Evolutionary conservation across 108 stramenopile genomes (phyloP), one percentile per base, ranked within the genome.

Genomic region (Pseudonitzschia multiseries): DNA sequence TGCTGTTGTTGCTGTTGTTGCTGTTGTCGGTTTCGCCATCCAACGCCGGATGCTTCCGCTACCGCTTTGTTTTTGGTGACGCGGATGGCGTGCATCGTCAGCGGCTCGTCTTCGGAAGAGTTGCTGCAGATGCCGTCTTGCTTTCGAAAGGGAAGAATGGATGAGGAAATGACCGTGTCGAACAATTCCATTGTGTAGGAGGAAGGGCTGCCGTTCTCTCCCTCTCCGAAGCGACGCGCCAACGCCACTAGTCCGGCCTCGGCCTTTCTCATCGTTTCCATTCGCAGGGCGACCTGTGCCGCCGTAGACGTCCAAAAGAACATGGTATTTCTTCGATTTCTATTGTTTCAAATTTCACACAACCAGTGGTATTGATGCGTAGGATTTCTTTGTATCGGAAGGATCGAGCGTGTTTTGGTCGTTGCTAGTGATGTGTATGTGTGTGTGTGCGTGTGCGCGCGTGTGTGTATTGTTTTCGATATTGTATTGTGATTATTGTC

Each of bases 181-280:
- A 87, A 73, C 10, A 65, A 43, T 52, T n/a, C 28, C 26, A 60
- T 82, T 33, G 57, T 40, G 56, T 78, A 85, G 14, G 56, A 43
- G 1, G 46, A 48, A 3, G 14, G 9, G 54, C 54, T 24, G 21
- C 9, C 10, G 24, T 2, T 24, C 10, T 56, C 54, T 18, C 46
- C 17, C 10, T 56, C 54, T 56, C 54, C 54, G 24, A 56, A 56
- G 2, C 54, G 54, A 41, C 63, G 51, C 21, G 90, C 90, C 46
- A 82, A 76, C 14, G 79, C 73, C 18, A 92, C 52, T 15, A 92
- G 59, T 27, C 57, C 27, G 17, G 69, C 65, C 57, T 92, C 91
- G 9, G 91, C 91, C 31, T 68, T 75, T 54, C 71, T 54, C n/a
- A 81, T 36, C 12, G 52, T 53, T 24, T 81, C 75, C 27, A 81